Conservation (phyloP, 345 rosid species). For the Hibiscus tridactylites region DNA sequence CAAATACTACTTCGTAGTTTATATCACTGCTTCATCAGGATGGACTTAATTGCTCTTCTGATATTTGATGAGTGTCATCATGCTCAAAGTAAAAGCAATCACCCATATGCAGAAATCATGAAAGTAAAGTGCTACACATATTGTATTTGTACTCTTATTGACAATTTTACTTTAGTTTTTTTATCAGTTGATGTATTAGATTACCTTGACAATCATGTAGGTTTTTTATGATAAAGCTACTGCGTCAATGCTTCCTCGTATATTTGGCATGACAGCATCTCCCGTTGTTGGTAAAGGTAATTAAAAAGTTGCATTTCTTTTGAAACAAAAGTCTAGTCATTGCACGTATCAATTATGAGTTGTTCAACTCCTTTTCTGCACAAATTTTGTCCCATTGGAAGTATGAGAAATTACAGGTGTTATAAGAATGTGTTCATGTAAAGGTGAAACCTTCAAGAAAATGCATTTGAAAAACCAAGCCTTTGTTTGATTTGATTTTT, state of each 20-base stretch:
- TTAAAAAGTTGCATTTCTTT: conserved; percentile 1
- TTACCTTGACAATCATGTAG: conserved; percentile 35
- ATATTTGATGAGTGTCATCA: conserved; percentile 95
- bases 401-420: not conserved
- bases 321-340: not conserved
- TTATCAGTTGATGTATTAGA: conserved; percentile 4
- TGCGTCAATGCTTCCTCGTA: conserved; percentile 49
- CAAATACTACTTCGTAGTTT: conserved; percentile 57
- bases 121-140: conserved; percentile 40
- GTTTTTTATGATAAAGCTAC: conserved; percentile 48
- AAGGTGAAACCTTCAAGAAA: not conserved
- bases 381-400: not conserved
- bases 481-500: not conserved
- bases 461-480: not conserved
- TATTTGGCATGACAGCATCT: conserved; percentile 99
- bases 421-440: not conserved
- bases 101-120: conserved; percentile 92
- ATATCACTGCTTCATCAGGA: conserved; percentile 82
- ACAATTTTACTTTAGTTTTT: not conserved
- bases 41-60: conserved; percentile 80
- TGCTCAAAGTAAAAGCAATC: conserved; percentile 75
- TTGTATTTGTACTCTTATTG: not conserved
- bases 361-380: not conserved
- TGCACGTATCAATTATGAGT: not conserved
- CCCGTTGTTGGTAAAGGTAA: conserved; percentile 93